phyloP scores from a whole-genome alignment of 768 basidiomycete species.

The Tylopilus rubrobrunneus region DNA sequence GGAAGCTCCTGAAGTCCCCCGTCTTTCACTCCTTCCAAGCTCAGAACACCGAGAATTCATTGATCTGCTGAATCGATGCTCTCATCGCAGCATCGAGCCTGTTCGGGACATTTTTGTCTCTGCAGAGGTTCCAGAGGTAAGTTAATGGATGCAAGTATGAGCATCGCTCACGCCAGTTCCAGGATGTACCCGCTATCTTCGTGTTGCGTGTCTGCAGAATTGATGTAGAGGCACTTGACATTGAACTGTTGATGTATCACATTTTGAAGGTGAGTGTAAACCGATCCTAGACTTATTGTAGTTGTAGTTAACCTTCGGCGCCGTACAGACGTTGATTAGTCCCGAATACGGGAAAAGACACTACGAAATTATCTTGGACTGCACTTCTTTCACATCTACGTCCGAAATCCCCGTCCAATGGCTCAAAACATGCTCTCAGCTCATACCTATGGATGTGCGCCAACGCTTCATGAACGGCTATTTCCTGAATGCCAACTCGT shows the following conservation, averaged over 20 bases:
- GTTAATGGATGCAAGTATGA: conserved; percentile 5
- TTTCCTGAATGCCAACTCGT: conserved; percentile 69
- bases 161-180: conserved; percentile 1
- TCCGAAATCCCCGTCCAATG: conserved; percentile 81
- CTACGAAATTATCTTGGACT: conserved; percentile 79
- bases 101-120: conserved; percentile 68
- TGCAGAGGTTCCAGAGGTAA: conserved; percentile 44
- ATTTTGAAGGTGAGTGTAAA: conserved; percentile 58
- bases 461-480: conserved; percentile 56
- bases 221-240: conserved; percentile 75
- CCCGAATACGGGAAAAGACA: conserved; percentile 42
- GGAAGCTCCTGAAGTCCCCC: conserved; percentile 62
- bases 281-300: background rate
- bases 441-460: conserved; percentile 69
- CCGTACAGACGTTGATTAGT: conserved; percentile 48
- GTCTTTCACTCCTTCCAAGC: conserved; percentile 45
- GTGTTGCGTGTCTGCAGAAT: conserved; percentile 64
- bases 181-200: conserved; percentile 51
- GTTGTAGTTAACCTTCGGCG: background rate
- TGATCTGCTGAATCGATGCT: conserved; percentile 63
- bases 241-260: conserved; percentile 74
- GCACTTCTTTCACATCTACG: conserved; percentile 68
- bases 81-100: conserved; percentile 54
- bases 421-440: conserved; percentile 73
- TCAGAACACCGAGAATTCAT: conserved; percentile 60